Evolutionary conservation across 1,284 basidiomycete species (phyloP).

Genomic region (Sparassis latifolia): DNA sequence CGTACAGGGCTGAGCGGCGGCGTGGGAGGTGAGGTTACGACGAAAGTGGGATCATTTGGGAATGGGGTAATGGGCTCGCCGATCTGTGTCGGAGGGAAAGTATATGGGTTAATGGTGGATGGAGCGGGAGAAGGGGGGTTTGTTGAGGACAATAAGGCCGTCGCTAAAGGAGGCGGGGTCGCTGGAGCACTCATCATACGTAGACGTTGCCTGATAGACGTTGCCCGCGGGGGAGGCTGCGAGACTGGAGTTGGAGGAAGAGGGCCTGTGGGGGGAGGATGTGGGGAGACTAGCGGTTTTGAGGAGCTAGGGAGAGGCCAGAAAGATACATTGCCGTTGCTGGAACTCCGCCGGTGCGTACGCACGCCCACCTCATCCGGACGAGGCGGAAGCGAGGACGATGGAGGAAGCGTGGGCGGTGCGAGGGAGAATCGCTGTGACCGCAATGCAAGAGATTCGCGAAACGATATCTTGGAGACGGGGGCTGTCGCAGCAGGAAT

Average conservation of each 20-base stretch:
- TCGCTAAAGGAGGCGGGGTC: slow-evolving; percentile 21
- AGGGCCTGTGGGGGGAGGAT: slow-evolving; percentile 39
- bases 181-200: slow-evolving; percentile 57
- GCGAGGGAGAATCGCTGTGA: slow-evolving; percentile 52
- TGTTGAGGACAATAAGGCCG: slow-evolving; percentile 13
- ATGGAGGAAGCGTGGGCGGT: slow-evolving; percentile 58
- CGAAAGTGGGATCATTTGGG: slow-evolving; percentile 53
- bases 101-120: slow-evolving; percentile 22
- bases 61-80: slow-evolving; percentile 51
- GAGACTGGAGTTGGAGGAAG: slow-evolving; percentile 24
- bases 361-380: slow-evolving; percentile 43
- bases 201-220: slow-evolving; percentile 45
- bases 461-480: slow-evolving; percentile 37
- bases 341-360: slow-evolving; percentile 32
- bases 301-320: slow-evolving; percentile 42
- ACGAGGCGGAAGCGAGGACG: slow-evolving; percentile 46
- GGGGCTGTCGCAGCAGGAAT: slow-evolving; percentile 18
- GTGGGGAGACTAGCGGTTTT: slow-evolving; percentile 30
- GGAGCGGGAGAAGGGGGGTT: slow-evolving; percentile 16
- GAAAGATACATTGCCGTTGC: slow-evolving; percentile 30
- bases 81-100: slow-evolving; percentile 32
- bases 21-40: slow-evolving; percentile 42
- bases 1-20: slow-evolving; percentile 14
- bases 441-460: slow-evolving; percentile 46
- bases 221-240: slow-evolving; percentile 31